A percentile compares a stretch with the other conserved stretches of the same genome.
phyloP scores from a whole-genome alignment of 108 stramenopile genomes.

The Thalassiosira profunda region DNA sequence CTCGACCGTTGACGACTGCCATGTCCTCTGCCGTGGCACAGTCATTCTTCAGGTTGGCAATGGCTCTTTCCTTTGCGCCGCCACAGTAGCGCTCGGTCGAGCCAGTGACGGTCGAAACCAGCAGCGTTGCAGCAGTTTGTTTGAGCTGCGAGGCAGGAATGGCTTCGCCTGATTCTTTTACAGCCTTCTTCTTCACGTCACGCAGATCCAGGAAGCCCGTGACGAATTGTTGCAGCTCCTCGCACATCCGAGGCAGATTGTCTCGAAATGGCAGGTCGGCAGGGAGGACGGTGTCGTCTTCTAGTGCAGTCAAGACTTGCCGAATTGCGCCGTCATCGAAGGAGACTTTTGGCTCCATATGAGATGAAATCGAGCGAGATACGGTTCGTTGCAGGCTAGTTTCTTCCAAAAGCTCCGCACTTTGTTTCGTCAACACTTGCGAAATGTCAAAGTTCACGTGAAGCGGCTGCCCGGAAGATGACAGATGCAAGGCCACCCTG shows the following conservation, averaged over 20 bases:
- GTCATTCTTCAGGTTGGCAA: conserved; percentile 42
- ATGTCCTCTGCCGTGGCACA: conserved; percentile 47
- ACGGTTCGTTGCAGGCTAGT: conserved; percentile 11
- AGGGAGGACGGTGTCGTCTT: neutral
- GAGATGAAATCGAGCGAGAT: neutral
- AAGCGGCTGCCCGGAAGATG: conserved; percentile 34
- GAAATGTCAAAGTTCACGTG: conserved; percentile 61
- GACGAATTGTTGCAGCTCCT: conserved; percentile 59
- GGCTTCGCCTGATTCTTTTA: conserved; percentile 52
- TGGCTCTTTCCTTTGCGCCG: conserved; percentile 71
- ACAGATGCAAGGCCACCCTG: conserved; percentile 53
- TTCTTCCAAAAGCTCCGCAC: conserved; percentile 44
- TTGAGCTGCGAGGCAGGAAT: conserved; percentile 36
- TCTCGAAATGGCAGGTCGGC: neutral
- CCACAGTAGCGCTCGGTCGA: conserved; percentile 62
- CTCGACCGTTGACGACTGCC: conserved; percentile 44
- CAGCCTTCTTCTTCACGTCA: conserved; percentile 60
- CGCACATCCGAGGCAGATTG: conserved; percentile 12
- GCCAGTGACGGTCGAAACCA: conserved; percentile 17
- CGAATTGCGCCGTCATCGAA: conserved; percentile 41
- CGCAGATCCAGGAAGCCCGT: conserved; percentile 49
- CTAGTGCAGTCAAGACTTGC: conserved; percentile 22
- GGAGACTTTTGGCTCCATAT: conserved; percentile 12
- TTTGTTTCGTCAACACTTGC: conserved; percentile 51
- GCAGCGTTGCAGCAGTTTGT: conserved; percentile 33